Evolutionary conservation across 2,329 filamentous ascomycete genomes (phyloP).

Genomic region (Fusarium staphyleae): DNA sequence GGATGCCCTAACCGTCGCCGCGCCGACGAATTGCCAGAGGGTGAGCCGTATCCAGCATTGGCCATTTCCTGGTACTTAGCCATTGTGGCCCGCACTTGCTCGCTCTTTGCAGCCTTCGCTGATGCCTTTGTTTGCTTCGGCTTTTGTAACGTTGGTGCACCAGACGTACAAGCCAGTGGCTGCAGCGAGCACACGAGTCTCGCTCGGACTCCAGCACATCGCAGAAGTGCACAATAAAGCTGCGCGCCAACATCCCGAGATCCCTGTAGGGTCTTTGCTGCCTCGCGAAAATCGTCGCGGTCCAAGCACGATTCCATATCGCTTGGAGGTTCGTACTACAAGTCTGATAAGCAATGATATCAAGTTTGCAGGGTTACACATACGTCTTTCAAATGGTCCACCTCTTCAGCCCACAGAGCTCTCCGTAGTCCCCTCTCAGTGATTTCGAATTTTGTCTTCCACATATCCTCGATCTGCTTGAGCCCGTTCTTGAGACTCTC

Average conservation of each 20-base stretch:
- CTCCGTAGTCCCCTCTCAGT: constrained; percentile 74
- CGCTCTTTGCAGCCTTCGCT: constrained; percentile 44
- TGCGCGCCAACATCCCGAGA: constrained; percentile 91
- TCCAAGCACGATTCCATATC: constrained; percentile 74
- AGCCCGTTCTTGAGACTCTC: constrained; percentile 82
- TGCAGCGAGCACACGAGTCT: constrained; percentile 92
- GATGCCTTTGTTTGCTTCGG: constrained; percentile 43
- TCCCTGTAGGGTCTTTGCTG: constrained; percentile 74
- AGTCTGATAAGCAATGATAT: constrained; percentile 30
- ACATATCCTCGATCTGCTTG: constrained; percentile 71
- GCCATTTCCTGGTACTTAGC: constrained; percentile 49
- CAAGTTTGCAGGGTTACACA: constrained; percentile 24
- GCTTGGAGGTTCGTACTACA: constrained; percentile 62
- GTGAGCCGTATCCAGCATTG: constrained; percentile 40
- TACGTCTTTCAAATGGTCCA: constrained; percentile 66
- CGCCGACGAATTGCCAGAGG: constrained; percentile 47
- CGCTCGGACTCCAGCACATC: constrained; percentile 80
- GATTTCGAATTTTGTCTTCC: constrained; percentile 73
- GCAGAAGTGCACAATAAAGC: constrained; percentile 85
- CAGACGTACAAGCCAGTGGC: constrained; percentile 71
- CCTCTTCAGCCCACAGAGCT: constrained; percentile 77
- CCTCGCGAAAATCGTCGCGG: constrained; percentile 74
- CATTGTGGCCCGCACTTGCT: constrained; percentile 50
- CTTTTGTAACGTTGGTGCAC: constrained; percentile 57
- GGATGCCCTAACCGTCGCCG: constrained; percentile 61